These are phyloP conservation scores for Populus alba DNA, from an alignment of 345 rosid genomes.

Conservation along the genomic window DNA sequence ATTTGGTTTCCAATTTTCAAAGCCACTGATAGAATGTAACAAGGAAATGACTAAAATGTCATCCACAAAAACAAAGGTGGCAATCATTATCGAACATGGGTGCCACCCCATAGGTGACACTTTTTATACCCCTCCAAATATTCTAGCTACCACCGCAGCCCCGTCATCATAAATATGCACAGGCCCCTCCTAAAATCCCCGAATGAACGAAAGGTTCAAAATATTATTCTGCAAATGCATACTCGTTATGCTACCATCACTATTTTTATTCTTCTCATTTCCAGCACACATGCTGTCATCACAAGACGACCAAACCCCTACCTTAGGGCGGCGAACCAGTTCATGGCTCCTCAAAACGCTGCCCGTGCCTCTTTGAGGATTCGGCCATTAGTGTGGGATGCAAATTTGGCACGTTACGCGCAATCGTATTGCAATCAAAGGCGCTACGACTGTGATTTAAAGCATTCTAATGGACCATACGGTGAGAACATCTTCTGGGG, in stretches of 20 bases:
- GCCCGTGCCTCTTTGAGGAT: slow-evolving; percentile 47
- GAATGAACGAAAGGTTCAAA: background rate
- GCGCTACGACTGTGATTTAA: slow-evolving; percentile 57
- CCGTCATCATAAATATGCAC: background rate
- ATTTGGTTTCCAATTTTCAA: too few relatives aligned
- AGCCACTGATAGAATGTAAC: too few relatives aligned
- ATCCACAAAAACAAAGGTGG: slow-evolving; percentile 37
- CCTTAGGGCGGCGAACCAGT: slow-evolving; percentile 32
- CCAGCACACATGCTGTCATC: background rate
- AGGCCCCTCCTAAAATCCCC: background rate
- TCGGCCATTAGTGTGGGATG: slow-evolving; percentile 61
- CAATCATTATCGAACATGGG: slow-evolving; percentile 56
- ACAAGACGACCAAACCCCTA: background rate
- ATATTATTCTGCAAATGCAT: slow-evolving; percentile 5
- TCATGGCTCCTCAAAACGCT: slow-evolving; percentile 68
- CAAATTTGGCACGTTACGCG: slow-evolving; percentile 48
- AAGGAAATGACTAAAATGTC: background rate
- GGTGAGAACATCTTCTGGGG: slow-evolving; percentile 99
- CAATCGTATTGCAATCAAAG: slow-evolving; percentile 61
- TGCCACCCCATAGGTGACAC: slow-evolving; percentile 31
- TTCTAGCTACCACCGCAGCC: background rate
- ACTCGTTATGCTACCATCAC: background rate
- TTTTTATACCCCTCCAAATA: background rate
- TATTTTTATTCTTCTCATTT: slow-evolving; percentile 15
- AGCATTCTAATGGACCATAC: slow-evolving; percentile 74